Base-by-base conservation (phyloP, 2,329 filamentous ascomycete species). In the Alternaria brassicicola region DNA sequence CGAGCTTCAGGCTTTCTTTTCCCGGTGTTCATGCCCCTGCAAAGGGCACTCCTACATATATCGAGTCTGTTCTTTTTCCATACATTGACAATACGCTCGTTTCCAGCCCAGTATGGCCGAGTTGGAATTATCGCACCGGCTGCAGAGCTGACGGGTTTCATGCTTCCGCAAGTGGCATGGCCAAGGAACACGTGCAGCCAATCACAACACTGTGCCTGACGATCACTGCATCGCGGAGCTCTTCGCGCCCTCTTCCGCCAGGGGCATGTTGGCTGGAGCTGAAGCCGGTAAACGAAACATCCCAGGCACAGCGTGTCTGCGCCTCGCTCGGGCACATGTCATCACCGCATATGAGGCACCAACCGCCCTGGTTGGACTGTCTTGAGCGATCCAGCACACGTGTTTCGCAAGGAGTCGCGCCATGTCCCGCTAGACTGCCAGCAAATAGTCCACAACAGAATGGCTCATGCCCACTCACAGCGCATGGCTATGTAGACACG, bases 201-300 rank as follows among this genome's bases (percentile, higher is more conserved):
- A 71, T 71, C 47, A 60, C 50, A 41, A 45, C 43, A 31, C 52
- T 25, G 59, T 61, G 23, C 61, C 63, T 62, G 62, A 61, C 57
- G 72, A 75, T 74, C 71, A 59, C 68, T 72, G 72, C 71, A 66
- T 64, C 39, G 70, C 70, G 59, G 61, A 58, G 59, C 36, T 50
- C 36, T 50, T 59, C 45, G 53, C 60, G 61, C 57, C 51, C 30
- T 49, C 51, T 50, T 42, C 52, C 51, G 54, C 46, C 64, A 60
- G 62, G 64, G 66, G 64, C 41, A 60, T 55, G n/a, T n/a, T n/a
- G 56, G 61, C 63, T 64, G 63, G 33, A 57, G 59, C 63, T 67
- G 59, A 61, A 59, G 65, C 64, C 63, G 59, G 62, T 51, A 50
- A 55, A 59, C 65, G 60, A 65, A 68, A 66, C 65, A 61, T 36